Base-by-base conservation (phyloP, 192 early-diverging fungal genomes). In the Geosiphon pyriformis region DNA sequence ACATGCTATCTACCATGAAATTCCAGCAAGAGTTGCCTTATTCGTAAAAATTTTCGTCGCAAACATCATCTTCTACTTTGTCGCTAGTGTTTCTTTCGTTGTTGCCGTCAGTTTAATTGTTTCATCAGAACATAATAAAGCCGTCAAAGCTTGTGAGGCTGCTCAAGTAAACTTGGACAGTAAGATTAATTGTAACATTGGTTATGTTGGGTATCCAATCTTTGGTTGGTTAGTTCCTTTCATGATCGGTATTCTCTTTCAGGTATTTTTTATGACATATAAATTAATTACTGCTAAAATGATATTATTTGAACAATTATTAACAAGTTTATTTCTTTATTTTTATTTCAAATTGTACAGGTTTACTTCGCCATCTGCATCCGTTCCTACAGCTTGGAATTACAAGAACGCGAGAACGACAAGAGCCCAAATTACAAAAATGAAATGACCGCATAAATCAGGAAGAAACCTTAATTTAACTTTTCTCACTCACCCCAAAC, bases 1-100 rank as follows among this genome's bases (percentile, higher is more conserved):
- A 23, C 57, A 59, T 25, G 57, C 30, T n/a, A 59, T 59, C 3
- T 59, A 37, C n/a, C n/a, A 59, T 42, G 30, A 59, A 18, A 59
- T 42, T 34, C 57, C 57, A 6, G 3, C 15, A 17, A 31, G 57
- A 35, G 57, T 59, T 31, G 57, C 22, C 29, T 22, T 10, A 59
- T 59, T 59, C 32, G 32, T 42, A 15, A 42, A 42, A 42, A 42
- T 42, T 42, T 42, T 10, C 37, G 37, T 42, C 6, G 37, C 37
- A 10, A 42, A 15, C 37, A 42, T 42, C 37, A 42, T 42, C 37
- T 6, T 15, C 37, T 42, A 42, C 37, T 10, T 42, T 42, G 37
- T 42, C 37, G 15, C 15, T 15, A 42, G 37, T 15, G 15, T 42
- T 15, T 6, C 37, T 10, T 42, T 42, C 37, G 37, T 42, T 42